Percentiles rank a stretch among this genome's conserved stretches.
phyloP scores from a whole-genome alignment of 176 grass and related monocot genomes.

The Saccharum officinarum region DNA sequence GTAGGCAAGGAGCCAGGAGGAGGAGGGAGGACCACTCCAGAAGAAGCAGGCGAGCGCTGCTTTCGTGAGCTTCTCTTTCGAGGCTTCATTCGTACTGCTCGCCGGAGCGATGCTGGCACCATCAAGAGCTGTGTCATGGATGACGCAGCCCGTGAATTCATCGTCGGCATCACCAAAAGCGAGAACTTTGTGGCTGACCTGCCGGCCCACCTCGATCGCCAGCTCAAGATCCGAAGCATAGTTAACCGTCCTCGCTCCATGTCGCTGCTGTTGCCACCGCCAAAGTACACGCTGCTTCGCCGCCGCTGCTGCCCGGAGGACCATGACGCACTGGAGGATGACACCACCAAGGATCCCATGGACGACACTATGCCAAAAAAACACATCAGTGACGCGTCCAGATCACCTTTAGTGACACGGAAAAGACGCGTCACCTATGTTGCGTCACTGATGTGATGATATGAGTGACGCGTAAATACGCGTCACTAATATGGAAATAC shows the following conservation, averaged over 20 bases:
- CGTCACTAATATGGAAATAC: no score
- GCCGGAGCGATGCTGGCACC: not conserved
- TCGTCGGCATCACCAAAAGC: not conserved
- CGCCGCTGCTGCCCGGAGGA: no score
- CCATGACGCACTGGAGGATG: no score
- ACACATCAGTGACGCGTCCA: no score
- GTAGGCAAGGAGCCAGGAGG: no score
- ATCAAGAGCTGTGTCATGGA: not conserved
- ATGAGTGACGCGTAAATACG: no score
- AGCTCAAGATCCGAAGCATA: not conserved
- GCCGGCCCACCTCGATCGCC: not conserved
- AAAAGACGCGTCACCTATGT: no score
- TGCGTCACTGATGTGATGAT: no score
- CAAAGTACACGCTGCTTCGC: no score
- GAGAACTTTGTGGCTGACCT: not conserved
- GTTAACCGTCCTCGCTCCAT: not conserved
- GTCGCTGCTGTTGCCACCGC: no score
- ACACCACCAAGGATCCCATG: not conserved
- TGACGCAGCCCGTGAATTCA: accelerated
- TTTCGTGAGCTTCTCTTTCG: not conserved
- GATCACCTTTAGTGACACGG: no score
- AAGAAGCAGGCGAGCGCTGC: not conserved
- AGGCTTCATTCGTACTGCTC: not conserved
- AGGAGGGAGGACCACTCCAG: not conserved
- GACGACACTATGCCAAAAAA: no score